Base-by-base conservation (phyloP, 306 rosid genomes). In the Glycine latifolia region DNA sequence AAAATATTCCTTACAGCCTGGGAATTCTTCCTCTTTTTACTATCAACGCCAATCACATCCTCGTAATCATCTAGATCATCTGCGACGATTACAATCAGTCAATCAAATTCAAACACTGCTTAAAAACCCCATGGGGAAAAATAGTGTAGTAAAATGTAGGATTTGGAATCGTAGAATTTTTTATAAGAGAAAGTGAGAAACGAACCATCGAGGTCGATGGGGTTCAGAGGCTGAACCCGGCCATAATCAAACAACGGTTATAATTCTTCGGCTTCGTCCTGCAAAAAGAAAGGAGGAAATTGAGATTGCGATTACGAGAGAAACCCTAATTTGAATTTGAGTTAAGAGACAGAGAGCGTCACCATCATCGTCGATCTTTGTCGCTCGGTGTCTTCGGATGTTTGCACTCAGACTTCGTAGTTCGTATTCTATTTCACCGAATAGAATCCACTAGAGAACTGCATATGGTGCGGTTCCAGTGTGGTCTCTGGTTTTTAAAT, bases 211-310 rank as follows among this genome's bases (percentile, higher is more conserved):
- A 91, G 83, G 70, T 59, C 52, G 0, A 83, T 63, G 76, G 84
- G 37, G 61, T 71, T 76, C 71, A 2, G 10, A 65, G 95, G 97
- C 80, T 95, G 98, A 41, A 95, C 94, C 39, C 98, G 95, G 5
- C 83, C 85, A 84, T 95, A 92, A 71, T 95, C 97, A 86, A 92
- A 95, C 85, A 95, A 88, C 53, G 97, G 97, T 62, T 95, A 97
- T 7, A 95, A 65, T 65, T 95, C 97, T n/a, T 94, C 98, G 10
- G 58, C 14, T 5, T 90, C 97, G 7, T 85, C 87, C 94, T 91
- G 86, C 60, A 87, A 10, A 26, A 59, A 60, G 14, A 37, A 83
- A 53, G 4, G 26, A 31, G 4, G n/a, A 78, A 71, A 55, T 37
- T 35, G 63, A 77, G 62, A 73, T 20, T 6, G 37, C 65, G 6